Base-by-base conservation (phyloP, 176 grass and related monocot species). In the Rhynchospora pubera region DNA sequence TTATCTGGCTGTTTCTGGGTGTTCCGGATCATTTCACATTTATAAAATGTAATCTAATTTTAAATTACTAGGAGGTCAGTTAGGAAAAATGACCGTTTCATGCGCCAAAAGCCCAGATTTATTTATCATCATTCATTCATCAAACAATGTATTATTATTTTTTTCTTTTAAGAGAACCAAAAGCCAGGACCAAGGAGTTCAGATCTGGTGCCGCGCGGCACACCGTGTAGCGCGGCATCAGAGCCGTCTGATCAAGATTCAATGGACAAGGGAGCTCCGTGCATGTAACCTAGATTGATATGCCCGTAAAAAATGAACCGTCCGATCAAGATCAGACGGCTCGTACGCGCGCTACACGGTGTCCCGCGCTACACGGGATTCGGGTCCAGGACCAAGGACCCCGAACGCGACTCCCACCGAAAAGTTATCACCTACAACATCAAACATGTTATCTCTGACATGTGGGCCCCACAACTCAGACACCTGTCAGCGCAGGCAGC, bases 51-150 rank as follows among this genome's bases (percentile, higher is more conserved):
- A 52, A 77, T 22, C 28, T 81, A 63, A 81, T 81, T 51, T 63
- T 59, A 63, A 80, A 21, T 32, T 62, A 16, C 52, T 5, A 10
- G 7, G 21, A 82, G 61, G 79, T 30, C 39, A 65, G 52, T 51
- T 66, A 62, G 14, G 15, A 66, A 82, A 80, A 81, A 28, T 16
- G 58, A 66, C 61, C 61, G 19, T 48, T n/a, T 66, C 79, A 82
- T 82, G 79, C 59, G 59, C 79, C 43, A 65, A 82, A 82, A 65
- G 79, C 59, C n/a, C 79, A 15, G 30, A 82, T 66, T 52, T 16
- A 79, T 79, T 81, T 44, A 80, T 63, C 30, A 22, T 39, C 34
- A 39, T 4, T 3, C 1, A 34, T n/a, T 28, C 34, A 39, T 4
- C 34, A 39, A 39, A 39, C 34, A 39, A 39, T 5, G 4, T 5